phyloP scores from a whole-genome alignment of 306 rosid species.

The Inga laurina region DNA sequence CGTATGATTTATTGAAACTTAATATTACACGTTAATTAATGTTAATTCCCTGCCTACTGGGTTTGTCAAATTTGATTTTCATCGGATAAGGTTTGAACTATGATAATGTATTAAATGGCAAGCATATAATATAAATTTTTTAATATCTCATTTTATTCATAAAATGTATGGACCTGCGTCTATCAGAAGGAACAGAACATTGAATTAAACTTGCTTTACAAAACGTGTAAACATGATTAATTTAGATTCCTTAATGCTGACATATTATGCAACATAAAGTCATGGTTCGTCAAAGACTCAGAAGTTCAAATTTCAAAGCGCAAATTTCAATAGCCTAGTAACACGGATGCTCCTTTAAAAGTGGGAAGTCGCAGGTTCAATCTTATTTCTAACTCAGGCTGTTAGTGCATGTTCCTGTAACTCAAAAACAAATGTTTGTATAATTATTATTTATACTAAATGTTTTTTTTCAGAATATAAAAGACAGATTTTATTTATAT shows the following conservation, averaged over 20 bases:
- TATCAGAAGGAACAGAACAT: background rate
- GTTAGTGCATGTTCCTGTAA: no score
- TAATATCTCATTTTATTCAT: background rate
- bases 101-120: background rate
- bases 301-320: background rate
- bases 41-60: background rate
- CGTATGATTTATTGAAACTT: constrained; percentile 7
- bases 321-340: no score
- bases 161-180: background rate
- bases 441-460: background rate
- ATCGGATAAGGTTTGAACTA: background rate
- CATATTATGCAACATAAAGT: background rate
- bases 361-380: no score
- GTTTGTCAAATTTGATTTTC: background rate
- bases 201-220: background rate
- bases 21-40: background rate
- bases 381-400: no score
- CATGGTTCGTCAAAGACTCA: background rate
- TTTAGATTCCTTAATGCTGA: background rate
- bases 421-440: no score
- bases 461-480: background rate
- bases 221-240: background rate
- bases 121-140: background rate
- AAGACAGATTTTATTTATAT: background rate
- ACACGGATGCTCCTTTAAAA: no score